These are phyloP conservation scores for Houttuynia cordata DNA, from an alignment of 164 flowering plant species.

Conservation along the genomic window DNA sequence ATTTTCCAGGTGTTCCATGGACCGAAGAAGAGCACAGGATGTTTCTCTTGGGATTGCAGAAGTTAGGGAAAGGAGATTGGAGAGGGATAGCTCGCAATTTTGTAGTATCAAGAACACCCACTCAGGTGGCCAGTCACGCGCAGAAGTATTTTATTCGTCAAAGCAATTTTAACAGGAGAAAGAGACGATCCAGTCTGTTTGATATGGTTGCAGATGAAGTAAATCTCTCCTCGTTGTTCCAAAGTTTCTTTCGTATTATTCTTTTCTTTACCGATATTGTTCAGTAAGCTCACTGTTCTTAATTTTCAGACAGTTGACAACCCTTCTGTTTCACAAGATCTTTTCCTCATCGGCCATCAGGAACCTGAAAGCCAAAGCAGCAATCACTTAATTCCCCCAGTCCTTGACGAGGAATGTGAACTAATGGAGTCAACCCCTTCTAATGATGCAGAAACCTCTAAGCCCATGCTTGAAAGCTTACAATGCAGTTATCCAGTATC, in stretches of 20 bases:
- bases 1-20: constrained; percentile 70
- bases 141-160: constrained; percentile 88
- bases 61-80: constrained; percentile 96
- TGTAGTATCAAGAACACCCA: constrained; percentile 81
- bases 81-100: constrained; percentile 75
- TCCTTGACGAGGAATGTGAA: constrained; percentile 31
- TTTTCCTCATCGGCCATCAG: constrained; percentile 25
- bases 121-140: constrained; percentile 99
- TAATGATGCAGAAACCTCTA: constrained; percentile 18
- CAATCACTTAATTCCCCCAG: constrained; percentile 38
- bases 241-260: not conserved
- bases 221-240: constrained; percentile 11
- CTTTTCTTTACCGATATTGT: not conserved
- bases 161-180: constrained; percentile 48
- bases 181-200: constrained; percentile 82
- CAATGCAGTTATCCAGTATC: constrained; percentile 18
- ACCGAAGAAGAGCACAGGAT: constrained; percentile 85
- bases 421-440: constrained; percentile 37
- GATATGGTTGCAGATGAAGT: constrained; percentile 81
- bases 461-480: constrained; percentile 17
- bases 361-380: constrained; percentile 26
- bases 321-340: not conserved
- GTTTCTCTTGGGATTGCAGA: constrained; percentile 76
- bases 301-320: not conserved
- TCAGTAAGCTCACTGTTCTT: not conserved